Base-by-base conservation (phyloP, 2,329 filamentous ascomycete species). In the Pseudonectria foliicola region DNA sequence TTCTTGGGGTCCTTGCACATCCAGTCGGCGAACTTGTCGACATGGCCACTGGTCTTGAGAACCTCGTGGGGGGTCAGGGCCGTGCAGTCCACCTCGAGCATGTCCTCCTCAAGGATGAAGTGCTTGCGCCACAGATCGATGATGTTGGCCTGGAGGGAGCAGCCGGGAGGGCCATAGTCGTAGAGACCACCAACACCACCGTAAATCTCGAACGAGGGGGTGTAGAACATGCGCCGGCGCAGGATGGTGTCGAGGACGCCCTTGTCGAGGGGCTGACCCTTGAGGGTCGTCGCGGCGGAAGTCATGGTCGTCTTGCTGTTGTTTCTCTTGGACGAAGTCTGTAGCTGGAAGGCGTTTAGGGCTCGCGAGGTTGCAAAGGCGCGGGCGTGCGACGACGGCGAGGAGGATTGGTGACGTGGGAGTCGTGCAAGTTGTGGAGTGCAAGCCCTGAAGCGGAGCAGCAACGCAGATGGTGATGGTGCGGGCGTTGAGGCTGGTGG, bases 1-100 rank as follows among this genome's bases (percentile, higher is more conserved):
- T 83, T 95, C 74, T 94, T 93, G 44, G 90, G 87, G 63, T 98
- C 92, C 66, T 94, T 95, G 80, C 86, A 95, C 89, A 96, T 95
- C 86, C 85, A 96, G 63, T 96, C 90, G 63, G 87, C 85, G 57
- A 96, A 96, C 65, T 94, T 94, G 63, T 95, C 90, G 47, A 96
- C 92, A 67, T 98, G 92, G 45, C 92, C 92, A 61, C 80, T 85
- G 35, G 90, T 95, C 75, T 96, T 94, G 56, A 98, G 77, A 25
- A 98, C 86, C 31, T 92, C 85, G 54, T 92, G 80, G 24, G 92
- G 92, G 27, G 92, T 98, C 56, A 98, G 66, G 66, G 90, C 92
- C 26, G 85, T 92, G 68, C 87, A 94, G 67, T 95, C 89, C 46
- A 95, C 80, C 68, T 94, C 87, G 48, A 94, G 78, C 87, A 95